Evolutionary conservation across 1,139 yeast genomes (phyloP).

Genomic region (Petasospora fabianii): DNA sequence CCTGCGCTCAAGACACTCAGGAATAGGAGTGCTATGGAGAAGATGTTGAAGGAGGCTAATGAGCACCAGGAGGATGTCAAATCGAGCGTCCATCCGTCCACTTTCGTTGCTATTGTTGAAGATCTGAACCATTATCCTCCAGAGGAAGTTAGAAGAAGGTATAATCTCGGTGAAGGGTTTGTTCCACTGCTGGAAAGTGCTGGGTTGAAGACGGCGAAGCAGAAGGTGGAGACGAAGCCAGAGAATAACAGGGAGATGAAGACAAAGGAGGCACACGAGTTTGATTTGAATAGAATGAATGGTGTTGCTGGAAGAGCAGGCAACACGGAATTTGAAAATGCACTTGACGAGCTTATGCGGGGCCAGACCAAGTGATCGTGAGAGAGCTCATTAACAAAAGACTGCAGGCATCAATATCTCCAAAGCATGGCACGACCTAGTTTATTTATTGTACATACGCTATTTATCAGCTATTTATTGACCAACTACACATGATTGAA

Average conservation of each 20-base stretch:
- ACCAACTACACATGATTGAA: too few relatives aligned
- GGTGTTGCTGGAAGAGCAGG: slow-evolving; percentile 5
- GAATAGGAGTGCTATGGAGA: slow-evolving; percentile 16
- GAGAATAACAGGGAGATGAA: slow-evolving; percentile 1
- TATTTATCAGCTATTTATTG: too few relatives aligned
- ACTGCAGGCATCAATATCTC: too few relatives aligned
- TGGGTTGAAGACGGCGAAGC: slow-evolving; percentile 8
- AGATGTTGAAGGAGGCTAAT: slow-evolving; percentile 5
- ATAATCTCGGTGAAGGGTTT: slow-evolving; percentile 7
- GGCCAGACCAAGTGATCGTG: not conserved
- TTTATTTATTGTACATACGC: too few relatives aligned
- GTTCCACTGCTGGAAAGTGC: not conserved
- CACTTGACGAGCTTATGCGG: slow-evolving; percentile 11
- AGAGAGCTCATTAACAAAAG: too few relatives aligned
- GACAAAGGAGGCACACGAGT: slow-evolving; percentile 1
- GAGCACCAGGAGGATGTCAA: not conserved
- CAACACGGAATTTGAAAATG: slow-evolving; percentile 7
- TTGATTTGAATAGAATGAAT: slow-evolving; percentile 9
- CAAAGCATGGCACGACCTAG: too few relatives aligned
- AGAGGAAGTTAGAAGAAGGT: slow-evolving; percentile 14
- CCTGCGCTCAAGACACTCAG: slow-evolving; percentile 17
- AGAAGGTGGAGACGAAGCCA: slow-evolving; percentile 5
- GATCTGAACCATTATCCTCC: slow-evolving; percentile 15
- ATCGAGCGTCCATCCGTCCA: slow-evolving; percentile 15
- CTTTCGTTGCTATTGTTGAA: slow-evolving; percentile 20